Conservation (phyloP, 192 early-diverging fungal genomes). For the Umbelopsis sp. region DNA sequence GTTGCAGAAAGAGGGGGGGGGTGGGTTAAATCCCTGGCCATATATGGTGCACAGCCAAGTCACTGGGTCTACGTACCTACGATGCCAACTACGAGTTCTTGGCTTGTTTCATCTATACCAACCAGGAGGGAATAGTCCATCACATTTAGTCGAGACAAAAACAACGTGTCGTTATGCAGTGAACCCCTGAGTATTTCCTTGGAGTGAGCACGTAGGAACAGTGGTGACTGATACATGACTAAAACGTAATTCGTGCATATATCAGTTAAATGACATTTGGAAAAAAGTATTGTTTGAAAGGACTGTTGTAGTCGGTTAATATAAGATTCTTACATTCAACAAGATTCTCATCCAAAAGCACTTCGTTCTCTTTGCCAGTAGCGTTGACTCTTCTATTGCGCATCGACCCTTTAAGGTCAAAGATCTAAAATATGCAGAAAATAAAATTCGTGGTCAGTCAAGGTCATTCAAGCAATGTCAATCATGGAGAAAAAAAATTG, state of each 20-base stretch:
- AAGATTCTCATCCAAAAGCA: conserved; percentile 93
- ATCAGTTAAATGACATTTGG: no score
- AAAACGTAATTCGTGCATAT: not conserved
- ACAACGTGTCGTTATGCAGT: conserved; percentile 92
- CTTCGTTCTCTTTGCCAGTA: conserved; percentile 82
- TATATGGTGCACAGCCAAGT: not conserved
- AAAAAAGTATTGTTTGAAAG: not conserved
- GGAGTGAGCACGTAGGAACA: conserved; percentile 90
- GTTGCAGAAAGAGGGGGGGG: not conserved
- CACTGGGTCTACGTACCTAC: conserved; percentile 63
- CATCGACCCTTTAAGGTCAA: conserved; percentile 94
- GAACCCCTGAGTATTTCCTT: conserved; percentile 84
- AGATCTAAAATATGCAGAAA: conserved; percentile 55
- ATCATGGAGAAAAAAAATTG: conserved; percentile 1
- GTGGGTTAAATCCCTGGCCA: not conserved
- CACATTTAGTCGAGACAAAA: conserved; percentile 90
- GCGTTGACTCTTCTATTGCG: conserved; percentile 93
- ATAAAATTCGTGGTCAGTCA: not conserved
- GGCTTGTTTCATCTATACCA: conserved; percentile 83
- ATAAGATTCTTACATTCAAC: conserved; percentile 65
- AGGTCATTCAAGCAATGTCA: not conserved
- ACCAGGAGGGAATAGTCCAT: conserved; percentile 99
- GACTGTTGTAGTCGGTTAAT: not conserved
- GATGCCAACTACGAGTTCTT: conserved; percentile 96
- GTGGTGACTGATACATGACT: conserved; percentile 83